Base-by-base conservation (phyloP, 495 filamentous ascomycete genomes). In the Xylaria scruposa region DNA sequence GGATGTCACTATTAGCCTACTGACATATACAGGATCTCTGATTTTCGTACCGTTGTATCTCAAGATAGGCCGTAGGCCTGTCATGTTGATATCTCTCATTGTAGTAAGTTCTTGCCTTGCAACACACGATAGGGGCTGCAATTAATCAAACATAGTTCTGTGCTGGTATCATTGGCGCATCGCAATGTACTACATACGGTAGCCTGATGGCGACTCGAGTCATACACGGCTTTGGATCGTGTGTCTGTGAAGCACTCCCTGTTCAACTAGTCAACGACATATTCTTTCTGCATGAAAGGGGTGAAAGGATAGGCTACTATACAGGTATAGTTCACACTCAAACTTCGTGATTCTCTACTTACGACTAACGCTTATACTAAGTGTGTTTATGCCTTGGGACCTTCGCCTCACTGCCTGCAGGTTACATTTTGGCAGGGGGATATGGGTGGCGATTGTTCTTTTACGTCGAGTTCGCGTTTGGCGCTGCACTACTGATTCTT, bases 191-290 rank as follows among this genome's bases (percentile, higher is more conserved):
- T 6, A 85, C 82, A 0, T 91, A 83, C 58, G 73, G 71, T 19
- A 84, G 82, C 0, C 75, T 90, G 31, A 90, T 91, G 88, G 81
- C 84, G 44, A 81, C 83, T 5, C 81, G 89, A 15, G 78, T 90
- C 6, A 81, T 90, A 24, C 87, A 89, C 72, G 79, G 80, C 51
- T 87, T 91, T 47, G 87, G 87, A 6, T 87, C 87, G 21, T 85
- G 83, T 12, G 87, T 91, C 29, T 91, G 89, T 77, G 89, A 90
- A 70, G 88, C 89, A 24, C 75, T 90, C 2, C 89, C 88, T 0
- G 89, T 91, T 5, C 88, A 90, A 72, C 74, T 91, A 5, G 89
- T 90, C 8, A 91, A 91, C 71, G 89, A 91, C 71, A 89, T 91
- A 68, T 91, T 91, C 78, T 91, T 87, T 77, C 79, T 90, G 1